These are phyloP conservation scores for Oldenlandia corymbosa DNA, from an alignment of 257 asterid genomes.

Conservation along the genomic window DNA sequence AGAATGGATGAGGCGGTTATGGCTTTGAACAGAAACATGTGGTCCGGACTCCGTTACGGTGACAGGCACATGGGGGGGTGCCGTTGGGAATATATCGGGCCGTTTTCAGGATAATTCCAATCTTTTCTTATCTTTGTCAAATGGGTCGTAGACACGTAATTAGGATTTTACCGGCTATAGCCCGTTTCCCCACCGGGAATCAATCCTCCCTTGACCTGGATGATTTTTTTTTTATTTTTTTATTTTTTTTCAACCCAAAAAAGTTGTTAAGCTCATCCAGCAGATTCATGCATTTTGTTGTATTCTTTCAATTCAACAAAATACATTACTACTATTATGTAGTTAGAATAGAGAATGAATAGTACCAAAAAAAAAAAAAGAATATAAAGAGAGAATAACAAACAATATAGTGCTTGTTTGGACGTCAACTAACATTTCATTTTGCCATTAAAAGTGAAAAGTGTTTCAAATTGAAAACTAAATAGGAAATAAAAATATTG, in stretches of 20 bases:
- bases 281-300: too few species aligned
- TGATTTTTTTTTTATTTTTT: neutral
- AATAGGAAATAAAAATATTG: too few species aligned
- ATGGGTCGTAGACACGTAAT: constrained; percentile 30
- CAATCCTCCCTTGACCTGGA: neutral
- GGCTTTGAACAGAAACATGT: constrained; percentile 47
- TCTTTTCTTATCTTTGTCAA: constrained; percentile 12
- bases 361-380: too few species aligned
- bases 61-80: constrained; percentile 89
- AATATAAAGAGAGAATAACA: too few species aligned
- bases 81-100: constrained; percentile 69
- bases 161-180: constrained; percentile 5
- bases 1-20: constrained; percentile 60
- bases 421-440: too few species aligned
- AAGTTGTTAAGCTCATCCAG: too few species aligned
- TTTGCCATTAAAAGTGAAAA: too few species aligned
- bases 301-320: too few species aligned
- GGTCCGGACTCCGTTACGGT: constrained; percentile 96
- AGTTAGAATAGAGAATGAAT: too few species aligned
- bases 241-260: neutral
- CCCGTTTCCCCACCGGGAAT: constrained; percentile 13
- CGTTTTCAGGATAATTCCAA: constrained; percentile 36
- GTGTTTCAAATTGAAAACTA: too few species aligned
- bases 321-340: too few species aligned
- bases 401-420: too few species aligned